Evolutionary conservation across 176 grass and related monocot genomes (phyloP), one percentile per base, ranked within the genome.

Genomic region (Avena insularis): DNA sequence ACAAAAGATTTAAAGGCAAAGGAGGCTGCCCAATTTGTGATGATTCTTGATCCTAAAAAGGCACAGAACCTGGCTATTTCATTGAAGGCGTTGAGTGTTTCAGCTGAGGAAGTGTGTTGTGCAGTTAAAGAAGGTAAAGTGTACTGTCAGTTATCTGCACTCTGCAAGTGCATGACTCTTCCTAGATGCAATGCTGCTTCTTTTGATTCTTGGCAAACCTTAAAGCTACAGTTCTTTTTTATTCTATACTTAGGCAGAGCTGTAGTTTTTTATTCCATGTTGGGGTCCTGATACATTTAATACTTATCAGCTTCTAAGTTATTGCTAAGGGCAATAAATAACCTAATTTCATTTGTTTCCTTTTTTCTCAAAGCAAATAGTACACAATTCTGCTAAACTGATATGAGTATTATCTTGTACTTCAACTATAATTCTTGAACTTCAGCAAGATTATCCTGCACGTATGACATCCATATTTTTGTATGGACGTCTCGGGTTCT

Each of bases 51-150:
- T 46, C 77, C 89, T 83, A 97, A 97, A 79, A 97, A 97, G 81
- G 93, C 92, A 8, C 92, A 92, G 66, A 97, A 97, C 66, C 78
- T 94, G 14, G 92, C 92, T 5, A 97, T 97, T 87, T 94, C 95
- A 69, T 87, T 97, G n/a, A 97, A 89, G 84, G 95, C 92, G 31
- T 66, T 92, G 71, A 90, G 86, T 83, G 88, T 94, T 81, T 91
- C 86, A 83, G 77, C 90, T 23, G 88, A 86, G 45, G 92, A 91
- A 89, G 95, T 97, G 75, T 79, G 89, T 53, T 27, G 33, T 83
- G 92, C 95, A 36, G 90, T 94, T 47, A 94, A 85, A 84, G 92
- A 94, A 92, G 95, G 95, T 94, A 83, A 81, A 53, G 79, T 85
- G 9, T 78, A 71, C 48, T 54, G 59, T 87, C 81, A 21, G 25